Base-by-base conservation (phyloP, 2,329 filamentous ascomycete species). In the Raffaelea albimanens region DNA sequence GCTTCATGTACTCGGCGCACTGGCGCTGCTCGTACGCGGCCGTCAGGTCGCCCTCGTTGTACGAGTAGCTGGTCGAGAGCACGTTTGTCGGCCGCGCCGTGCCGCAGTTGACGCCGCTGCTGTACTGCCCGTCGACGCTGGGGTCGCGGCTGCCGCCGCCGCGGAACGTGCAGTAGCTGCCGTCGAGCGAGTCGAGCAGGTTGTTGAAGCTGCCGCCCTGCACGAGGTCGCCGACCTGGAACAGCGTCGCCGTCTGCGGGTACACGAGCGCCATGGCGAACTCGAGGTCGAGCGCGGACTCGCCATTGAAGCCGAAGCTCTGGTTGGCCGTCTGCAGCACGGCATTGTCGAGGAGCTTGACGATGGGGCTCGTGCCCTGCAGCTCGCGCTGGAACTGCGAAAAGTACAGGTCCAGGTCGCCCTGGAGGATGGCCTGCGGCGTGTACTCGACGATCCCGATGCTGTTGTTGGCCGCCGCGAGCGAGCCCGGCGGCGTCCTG, bases 1-100 rank as follows among this genome's bases (percentile, higher is more conserved):
- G 67, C 62, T 79, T 78, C 68, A 77, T 69, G 58, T 73, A 78
- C 62, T 78, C 73, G 48, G 65, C 61, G 56, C 75, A 78, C 59
- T 79, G 75, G 3, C 75, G 64, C 43, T 64, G 54, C 51, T 72
- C 67, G 56, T 78, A 79, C 48, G 60, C 62, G 5, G 64, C 61
- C 1, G 71, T 67, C 8, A 73, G 60, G 44, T 71, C 68, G n/a
- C 63, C 67, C 60, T 79, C 75, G 52, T 72, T 71, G 53, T 71
- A 71, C 13, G 65, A 68, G 57, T 80, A 80, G 11, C 70, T 75
- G 23, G 73, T 73, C 20, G 67, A 72, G 49, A 78, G 72, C 48
- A 78, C 74, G 48, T 77, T 75, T 4, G 75, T 69, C 5, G 70
- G 57, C 4, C 49, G 49, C 13, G 61, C 53, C 44, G 62, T 67